These are phyloP conservation scores for Aquilaria malaccensis DNA, from an alignment of 345 rosid species.

Conservation along the genomic window DNA sequence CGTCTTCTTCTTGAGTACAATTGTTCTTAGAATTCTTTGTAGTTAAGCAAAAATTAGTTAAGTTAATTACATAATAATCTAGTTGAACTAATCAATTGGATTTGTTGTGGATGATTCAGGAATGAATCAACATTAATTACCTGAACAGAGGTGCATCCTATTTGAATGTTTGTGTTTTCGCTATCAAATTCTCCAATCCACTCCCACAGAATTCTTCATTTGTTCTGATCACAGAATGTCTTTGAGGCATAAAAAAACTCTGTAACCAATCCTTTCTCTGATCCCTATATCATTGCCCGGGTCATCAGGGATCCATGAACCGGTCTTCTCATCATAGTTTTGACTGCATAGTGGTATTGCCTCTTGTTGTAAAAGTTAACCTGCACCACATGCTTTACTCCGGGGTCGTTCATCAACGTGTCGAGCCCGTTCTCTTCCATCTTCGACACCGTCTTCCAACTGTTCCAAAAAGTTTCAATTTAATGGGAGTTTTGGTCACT, in stretches of 20 bases:
- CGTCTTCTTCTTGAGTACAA: constrained; percentile 49
- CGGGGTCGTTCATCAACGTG: constrained; percentile 17
- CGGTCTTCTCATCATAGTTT: constrained; percentile 11
- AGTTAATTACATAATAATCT: neutral
- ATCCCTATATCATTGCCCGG: constrained; percentile 19
- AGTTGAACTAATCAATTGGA: neutral
- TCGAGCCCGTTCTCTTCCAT: constrained; percentile 15
- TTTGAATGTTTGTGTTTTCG: constrained; percentile 17
- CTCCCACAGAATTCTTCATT: constrained; percentile 21
- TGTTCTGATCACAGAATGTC: constrained; percentile 25
- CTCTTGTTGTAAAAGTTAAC: constrained; percentile 27
- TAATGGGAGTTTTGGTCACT: too few species aligned
- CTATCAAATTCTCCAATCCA: constrained; percentile 26
- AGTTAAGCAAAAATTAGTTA: neutral
- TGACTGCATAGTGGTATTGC: constrained; percentile 21
- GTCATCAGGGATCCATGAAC: constrained; percentile 22
- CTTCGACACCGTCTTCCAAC: constrained; percentile 12
- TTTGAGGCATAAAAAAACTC: constrained; percentile 24
- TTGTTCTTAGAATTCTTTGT: constrained; percentile 74
- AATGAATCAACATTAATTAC: neutral
- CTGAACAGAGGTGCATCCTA: constrained; percentile 3
- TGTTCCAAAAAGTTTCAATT: too few species aligned
- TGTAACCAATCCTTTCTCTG: constrained; percentile 18
- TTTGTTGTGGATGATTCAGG: too few species aligned
- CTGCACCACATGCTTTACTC: constrained; percentile 22